phyloP scores from a whole-genome alignment of 169 alveolate genomes.

The Cryptosporidium xiaoi region DNA sequence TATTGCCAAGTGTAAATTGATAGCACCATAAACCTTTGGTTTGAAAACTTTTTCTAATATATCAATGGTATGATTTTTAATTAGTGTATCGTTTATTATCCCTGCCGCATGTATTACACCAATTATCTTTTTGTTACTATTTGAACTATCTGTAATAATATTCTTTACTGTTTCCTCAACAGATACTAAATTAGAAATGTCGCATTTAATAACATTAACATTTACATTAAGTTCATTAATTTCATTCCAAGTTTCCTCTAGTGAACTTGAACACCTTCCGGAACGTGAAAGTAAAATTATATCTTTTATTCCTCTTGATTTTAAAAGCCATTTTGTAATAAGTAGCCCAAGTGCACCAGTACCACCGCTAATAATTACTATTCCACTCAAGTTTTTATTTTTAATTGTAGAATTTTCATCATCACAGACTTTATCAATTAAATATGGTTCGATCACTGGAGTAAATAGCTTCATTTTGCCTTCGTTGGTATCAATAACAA shows the following conservation, averaged over 20 bases:
- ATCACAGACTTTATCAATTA: neutral
- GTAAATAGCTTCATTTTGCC: constrained; percentile 21
- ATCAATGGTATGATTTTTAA: constrained; percentile 75
- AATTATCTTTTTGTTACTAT: constrained; percentile 6
- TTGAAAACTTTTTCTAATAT: constrained; percentile 77
- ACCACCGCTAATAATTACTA: constrained; percentile 77
- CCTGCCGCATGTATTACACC: constrained; percentile 83
- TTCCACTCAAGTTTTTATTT: neutral
- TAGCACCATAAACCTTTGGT: constrained; percentile 82
- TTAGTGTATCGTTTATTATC: constrained; percentile 77
- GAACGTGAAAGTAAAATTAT: constrained; percentile 54
- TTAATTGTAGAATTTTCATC: neutral
- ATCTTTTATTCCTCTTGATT: neutral
- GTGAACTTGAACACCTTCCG: constrained; percentile 28
- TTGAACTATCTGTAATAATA: constrained; percentile 1
- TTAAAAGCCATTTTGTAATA: constrained; percentile 78
- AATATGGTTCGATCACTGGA: constrained; percentile 4
- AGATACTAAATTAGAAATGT: constrained; percentile 20
- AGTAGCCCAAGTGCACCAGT: constrained; percentile 79
- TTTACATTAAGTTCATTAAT: neutral
- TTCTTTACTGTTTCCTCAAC: neutral
- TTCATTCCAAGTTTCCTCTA: constrained; percentile 11
- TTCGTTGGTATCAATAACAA: neutral
- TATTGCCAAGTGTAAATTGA: constrained; percentile 80
- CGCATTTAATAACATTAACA: constrained; percentile 39